Conservation (phyloP, 2,329 filamentous ascomycete species). For the Paraconiothyrium brasiliense region DNA sequence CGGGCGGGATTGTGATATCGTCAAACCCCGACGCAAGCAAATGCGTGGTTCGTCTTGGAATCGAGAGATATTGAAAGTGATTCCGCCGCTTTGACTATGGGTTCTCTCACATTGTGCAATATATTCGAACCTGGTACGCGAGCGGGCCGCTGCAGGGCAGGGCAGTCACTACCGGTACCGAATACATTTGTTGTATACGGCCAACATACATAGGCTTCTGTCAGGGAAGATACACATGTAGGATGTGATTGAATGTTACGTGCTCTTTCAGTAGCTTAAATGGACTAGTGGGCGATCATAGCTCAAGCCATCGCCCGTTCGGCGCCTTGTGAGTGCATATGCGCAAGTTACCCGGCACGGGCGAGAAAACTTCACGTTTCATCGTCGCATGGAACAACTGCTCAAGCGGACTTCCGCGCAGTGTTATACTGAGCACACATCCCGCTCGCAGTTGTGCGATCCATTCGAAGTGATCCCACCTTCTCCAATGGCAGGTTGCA, state of each 20-base stretch:
- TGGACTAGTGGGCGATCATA: not conserved
- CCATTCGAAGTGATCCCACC: not conserved
- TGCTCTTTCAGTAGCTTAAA: constrained; percentile 1
- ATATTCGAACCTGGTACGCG: not conserved
- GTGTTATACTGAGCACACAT: not conserved
- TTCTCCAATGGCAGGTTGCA: not conserved
- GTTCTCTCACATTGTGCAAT: not conserved
- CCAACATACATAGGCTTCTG: not conserved
- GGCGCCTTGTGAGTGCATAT: constrained; percentile 14
- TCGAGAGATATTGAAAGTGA: too few relatives aligned
- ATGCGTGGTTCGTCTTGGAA: too few relatives aligned
- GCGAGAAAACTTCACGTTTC: not conserved
- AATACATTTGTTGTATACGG: not conserved
- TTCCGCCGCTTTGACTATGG: not conserved
- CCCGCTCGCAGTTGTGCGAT: not conserved
- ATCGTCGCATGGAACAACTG: not conserved
- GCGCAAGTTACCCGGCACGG: constrained; percentile 12
- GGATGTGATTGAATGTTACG: not conserved
- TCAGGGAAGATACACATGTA: not conserved
- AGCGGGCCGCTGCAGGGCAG: constrained; percentile 9
- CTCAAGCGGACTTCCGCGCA: not conserved
- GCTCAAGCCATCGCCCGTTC: constrained; percentile 5
- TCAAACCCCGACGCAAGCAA: too few relatives aligned
- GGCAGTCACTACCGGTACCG: not conserved
- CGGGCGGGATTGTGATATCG: too few relatives aligned